Conservation (phyloP, 306 rosid species). For the Oemleria cerasiformis region DNA sequence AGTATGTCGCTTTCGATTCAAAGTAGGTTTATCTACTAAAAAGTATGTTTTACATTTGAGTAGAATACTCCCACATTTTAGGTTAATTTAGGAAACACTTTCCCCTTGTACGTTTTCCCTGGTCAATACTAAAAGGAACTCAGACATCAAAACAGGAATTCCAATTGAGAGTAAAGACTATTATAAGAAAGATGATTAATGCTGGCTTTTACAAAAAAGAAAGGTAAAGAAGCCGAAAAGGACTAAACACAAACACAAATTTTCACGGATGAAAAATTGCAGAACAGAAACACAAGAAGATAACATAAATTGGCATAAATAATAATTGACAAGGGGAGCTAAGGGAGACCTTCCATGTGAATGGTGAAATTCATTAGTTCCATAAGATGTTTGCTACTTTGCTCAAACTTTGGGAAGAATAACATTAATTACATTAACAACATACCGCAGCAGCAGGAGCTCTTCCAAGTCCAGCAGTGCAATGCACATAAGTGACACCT, state of each 20-base stretch:
- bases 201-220: not conserved
- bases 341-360: constrained; percentile 1
- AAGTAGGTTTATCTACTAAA: not conserved
- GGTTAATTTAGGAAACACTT: not conserved
- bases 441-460: constrained; percentile 91
- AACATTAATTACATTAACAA: constrained; percentile 1
- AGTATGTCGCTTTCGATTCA: not conserved
- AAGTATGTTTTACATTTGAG: not conserved
- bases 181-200: not conserved
- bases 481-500: constrained; percentile 86
- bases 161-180: not conserved
- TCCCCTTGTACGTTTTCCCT: not conserved
- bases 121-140: not conserved
- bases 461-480: constrained; percentile 99
- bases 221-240: not conserved
- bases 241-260: not conserved
- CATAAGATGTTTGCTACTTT: not conserved
- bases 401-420: not conserved
- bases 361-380: not conserved
- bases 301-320: not conserved
- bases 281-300: not conserved
- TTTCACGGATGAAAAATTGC: not conserved
- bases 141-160: not conserved
- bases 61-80: not conserved
- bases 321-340: not conserved